phyloP scores from a whole-genome alignment of 2,329 filamentous ascomycete species.

The Ophiocordyceps sinensis region DNA sequence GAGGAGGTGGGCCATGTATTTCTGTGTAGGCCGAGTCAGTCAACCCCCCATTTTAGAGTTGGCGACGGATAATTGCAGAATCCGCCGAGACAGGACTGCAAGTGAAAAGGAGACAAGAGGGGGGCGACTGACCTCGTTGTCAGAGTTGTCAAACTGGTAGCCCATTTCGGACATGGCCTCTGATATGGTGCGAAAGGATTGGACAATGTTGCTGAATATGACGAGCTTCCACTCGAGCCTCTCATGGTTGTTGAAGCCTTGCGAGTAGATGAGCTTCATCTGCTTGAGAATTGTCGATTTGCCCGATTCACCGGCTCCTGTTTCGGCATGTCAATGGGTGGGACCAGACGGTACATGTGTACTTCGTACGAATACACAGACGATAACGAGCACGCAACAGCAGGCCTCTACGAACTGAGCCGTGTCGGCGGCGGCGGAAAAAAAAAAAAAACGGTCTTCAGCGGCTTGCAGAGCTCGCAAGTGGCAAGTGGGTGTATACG shows the following conservation, averaged over 20 bases:
- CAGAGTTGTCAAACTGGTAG: conserved; percentile 63
- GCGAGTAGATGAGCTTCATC: conserved; percentile 88
- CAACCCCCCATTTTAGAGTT: conserved; percentile 1
- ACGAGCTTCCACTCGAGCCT: conserved; percentile 89
- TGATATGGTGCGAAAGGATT: conserved; percentile 79
- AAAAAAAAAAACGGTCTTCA: background rate
- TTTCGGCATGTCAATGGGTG: background rate
- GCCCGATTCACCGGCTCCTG: conserved; percentile 3
- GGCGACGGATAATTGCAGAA: too few relatives aligned
- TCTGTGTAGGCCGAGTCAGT: conserved; percentile 36
- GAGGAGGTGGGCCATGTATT: conserved; percentile 62
- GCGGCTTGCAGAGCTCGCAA: background rate
- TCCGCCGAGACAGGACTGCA: background rate
- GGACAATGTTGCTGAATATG: conserved; percentile 87
- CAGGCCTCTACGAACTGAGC: background rate
- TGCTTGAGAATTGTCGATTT: conserved; percentile 14
- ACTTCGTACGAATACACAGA: too few relatives aligned
- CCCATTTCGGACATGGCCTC: conserved; percentile 81
- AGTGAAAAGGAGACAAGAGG: too few relatives aligned
- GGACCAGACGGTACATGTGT: too few relatives aligned
- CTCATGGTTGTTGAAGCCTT: conserved; percentile 80
- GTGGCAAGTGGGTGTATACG: background rate
- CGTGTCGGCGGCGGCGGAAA: background rate
- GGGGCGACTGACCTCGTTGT: conserved; percentile 61
- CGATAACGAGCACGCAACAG: background rate